A percentile compares a stretch with the other conserved stretches of the same genome.
Conservation (phyloP, 345 rosid genomes). For the Sisymbrium irio region DNA sequence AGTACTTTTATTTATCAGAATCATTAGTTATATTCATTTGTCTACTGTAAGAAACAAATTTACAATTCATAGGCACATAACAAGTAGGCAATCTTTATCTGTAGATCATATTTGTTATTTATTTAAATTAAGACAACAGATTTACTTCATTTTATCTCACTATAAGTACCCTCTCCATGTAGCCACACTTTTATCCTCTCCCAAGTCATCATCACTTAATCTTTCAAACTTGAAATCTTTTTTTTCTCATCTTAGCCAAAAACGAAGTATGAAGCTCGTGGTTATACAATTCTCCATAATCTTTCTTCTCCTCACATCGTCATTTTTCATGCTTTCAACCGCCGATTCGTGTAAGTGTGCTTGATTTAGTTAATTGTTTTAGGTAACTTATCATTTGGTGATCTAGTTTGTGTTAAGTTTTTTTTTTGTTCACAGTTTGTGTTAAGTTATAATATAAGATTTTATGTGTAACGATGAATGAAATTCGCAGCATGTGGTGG, state of each 20-base stretch:
- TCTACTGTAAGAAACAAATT: neutral
- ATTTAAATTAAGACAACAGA: neutral
- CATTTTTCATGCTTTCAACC: constrained; percentile 38
- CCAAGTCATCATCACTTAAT: neutral
- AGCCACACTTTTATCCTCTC: neutral
- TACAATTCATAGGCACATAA: neutral
- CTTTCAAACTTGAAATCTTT: neutral
- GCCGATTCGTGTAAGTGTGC: constrained; percentile 44
- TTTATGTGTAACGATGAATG: neutral
- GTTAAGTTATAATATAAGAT: neutral
- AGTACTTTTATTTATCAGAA: neutral
- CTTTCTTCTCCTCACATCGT: constrained; percentile 44
- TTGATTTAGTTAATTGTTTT: neutral
- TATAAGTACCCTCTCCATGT: neutral
- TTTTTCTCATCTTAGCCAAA: neutral
- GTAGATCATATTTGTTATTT: neutral
- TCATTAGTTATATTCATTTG: neutral
- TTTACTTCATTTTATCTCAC: neutral
- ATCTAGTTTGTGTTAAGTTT: neutral
- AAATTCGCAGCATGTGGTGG: constrained; percentile 14
- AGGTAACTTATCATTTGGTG: neutral
- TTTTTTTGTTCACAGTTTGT: no score
- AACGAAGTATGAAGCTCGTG: constrained; percentile 10
- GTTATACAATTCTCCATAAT: constrained; percentile 32
- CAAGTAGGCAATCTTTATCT: neutral